phyloP scores from a whole-genome alignment of 2,329 filamentous ascomycete genomes.

The Coniella lustricola region DNA sequence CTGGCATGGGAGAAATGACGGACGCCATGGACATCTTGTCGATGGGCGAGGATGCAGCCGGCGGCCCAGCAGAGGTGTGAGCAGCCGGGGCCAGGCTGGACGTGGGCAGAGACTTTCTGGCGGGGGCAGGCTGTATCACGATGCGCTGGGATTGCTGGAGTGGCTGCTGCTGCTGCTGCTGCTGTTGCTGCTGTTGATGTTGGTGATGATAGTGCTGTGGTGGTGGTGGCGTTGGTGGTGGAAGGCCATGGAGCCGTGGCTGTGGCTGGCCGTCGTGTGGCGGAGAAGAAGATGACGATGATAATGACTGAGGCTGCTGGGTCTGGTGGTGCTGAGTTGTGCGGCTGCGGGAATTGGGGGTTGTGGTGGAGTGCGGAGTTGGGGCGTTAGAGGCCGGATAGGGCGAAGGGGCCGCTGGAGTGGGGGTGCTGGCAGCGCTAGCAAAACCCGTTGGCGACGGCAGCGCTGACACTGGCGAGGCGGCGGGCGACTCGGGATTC shows the following conservation, averaged over 20 bases:
- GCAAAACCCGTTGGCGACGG: not conserved
- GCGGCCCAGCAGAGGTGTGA: constrained; percentile 5
- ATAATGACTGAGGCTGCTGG: constrained; percentile 2
- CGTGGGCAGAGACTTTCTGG: constrained; percentile 12
- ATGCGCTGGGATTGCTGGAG: constrained; percentile 3
- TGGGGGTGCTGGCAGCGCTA: constrained; percentile 15
- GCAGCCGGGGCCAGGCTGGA: constrained; percentile 3
- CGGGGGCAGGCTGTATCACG: constrained; percentile 12
- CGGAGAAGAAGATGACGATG: not conserved
- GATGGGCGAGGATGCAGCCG: constrained; percentile 18
- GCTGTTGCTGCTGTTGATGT: constrained; percentile 2
- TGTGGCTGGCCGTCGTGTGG: too few relatives aligned
- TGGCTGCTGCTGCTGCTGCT: not conserved
- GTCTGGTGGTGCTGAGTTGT: not conserved
- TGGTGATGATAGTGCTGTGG: not conserved
- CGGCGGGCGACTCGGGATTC: constrained; percentile 8
- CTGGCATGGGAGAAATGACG: constrained; percentile 35
- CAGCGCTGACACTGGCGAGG: not conserved
- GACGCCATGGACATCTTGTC: constrained; percentile 43
- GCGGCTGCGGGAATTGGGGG: not conserved
- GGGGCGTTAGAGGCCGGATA: constrained; percentile 1
- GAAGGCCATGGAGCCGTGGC: too few relatives aligned
- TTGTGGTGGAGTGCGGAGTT: constrained; percentile 1
- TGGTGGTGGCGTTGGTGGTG: too few relatives aligned
- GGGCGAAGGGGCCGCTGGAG: constrained; percentile 9